Percentiles rank a stretch among this genome's conserved stretches.
Evolutionary conservation across 2,329 filamentous ascomycete species (phyloP).

Genomic region (Penicillium sp.): DNA sequence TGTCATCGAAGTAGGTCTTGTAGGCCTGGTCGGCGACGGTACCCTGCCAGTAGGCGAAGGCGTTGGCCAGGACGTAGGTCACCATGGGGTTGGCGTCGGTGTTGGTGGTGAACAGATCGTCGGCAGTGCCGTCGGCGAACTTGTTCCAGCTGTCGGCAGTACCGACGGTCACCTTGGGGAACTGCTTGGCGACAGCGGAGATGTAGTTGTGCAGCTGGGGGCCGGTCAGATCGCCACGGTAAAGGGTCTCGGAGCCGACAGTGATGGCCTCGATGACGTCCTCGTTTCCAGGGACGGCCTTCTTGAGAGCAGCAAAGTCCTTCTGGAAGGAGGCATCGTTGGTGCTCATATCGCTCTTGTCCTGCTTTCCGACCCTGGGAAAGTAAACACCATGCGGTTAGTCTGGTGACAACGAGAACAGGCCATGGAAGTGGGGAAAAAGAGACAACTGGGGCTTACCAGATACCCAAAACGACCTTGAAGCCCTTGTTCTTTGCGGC

Average conservation of each 20-base stretch:
- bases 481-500: constrained; percentile 66
- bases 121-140: constrained; percentile 67
- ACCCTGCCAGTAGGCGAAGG: constrained; percentile 74
- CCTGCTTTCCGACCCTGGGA: constrained; percentile 25
- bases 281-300: constrained; percentile 48
- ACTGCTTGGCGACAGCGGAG: constrained; percentile 60
- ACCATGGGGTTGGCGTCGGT: constrained; percentile 52
- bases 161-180: constrained; percentile 59
- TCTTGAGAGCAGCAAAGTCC: constrained; percentile 62
- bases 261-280: constrained; percentile 68
- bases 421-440: not conserved
- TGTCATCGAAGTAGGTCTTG: constrained; percentile 67
- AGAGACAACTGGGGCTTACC: constrained; percentile 48
- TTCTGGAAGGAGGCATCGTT: constrained; percentile 60
- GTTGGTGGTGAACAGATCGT: constrained; percentile 56
- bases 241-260: constrained; percentile 70
- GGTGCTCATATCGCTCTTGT: constrained; percentile 16
- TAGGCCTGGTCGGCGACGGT: constrained; percentile 60
- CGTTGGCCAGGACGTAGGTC: constrained; percentile 66
- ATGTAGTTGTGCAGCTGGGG: constrained; percentile 63
- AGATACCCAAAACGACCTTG: constrained; percentile 70
- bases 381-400: not conserved
- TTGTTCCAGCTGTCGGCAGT: constrained; percentile 76
- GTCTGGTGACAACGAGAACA: not conserved
- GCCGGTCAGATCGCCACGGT: constrained; percentile 68